Percentiles rank a stretch among this genome's conserved stretches.
Conservation (phyloP, 192 early-diverging fungal genomes). For the Thamnidium elegans region DNA sequence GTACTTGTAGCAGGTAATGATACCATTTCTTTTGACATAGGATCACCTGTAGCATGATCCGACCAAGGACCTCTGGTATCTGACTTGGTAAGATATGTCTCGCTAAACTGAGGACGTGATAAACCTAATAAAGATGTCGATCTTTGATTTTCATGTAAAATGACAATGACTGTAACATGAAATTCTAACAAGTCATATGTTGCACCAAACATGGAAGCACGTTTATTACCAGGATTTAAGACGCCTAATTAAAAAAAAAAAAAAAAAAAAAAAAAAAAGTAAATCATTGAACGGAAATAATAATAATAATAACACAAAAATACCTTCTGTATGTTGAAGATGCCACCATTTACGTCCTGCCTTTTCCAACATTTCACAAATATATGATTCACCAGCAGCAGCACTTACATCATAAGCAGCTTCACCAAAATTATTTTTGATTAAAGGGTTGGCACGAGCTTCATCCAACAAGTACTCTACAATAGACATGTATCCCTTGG, state of each 20-base stretch:
- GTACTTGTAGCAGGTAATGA: conserved; percentile 39
- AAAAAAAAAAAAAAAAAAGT: no score
- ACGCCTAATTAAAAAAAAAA: neutral
- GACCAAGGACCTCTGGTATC: conserved; percentile 67
- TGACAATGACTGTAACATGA: conserved; percentile 58
- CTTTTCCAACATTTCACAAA: conserved; percentile 64
- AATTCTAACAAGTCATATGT: conserved; percentile 42
- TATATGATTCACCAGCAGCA: conserved; percentile 57
- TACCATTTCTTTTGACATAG: conserved; percentile 50
- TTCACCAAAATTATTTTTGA: conserved; percentile 67
- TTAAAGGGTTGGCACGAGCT: conserved; percentile 56
- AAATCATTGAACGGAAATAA: neutral
- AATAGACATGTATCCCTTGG: conserved; percentile 64
- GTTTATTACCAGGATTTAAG: conserved; percentile 13
- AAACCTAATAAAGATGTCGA: conserved; percentile 49
- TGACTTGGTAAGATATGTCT: conserved; percentile 40
- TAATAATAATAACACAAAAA: no score
- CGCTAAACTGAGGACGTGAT: conserved; percentile 51
- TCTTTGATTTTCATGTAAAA: conserved; percentile 72
- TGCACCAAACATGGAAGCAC: conserved; percentile 31
- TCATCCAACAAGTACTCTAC: conserved; percentile 64
- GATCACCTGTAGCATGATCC: conserved; percentile 46
- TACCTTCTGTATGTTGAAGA: conserved; percentile 18
- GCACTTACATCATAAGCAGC: conserved; percentile 77
- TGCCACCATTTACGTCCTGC: conserved; percentile 44